phyloP scores from a whole-genome alignment of 2,329 filamentous ascomycete species.

The Sphaerulina vaccinii region DNA sequence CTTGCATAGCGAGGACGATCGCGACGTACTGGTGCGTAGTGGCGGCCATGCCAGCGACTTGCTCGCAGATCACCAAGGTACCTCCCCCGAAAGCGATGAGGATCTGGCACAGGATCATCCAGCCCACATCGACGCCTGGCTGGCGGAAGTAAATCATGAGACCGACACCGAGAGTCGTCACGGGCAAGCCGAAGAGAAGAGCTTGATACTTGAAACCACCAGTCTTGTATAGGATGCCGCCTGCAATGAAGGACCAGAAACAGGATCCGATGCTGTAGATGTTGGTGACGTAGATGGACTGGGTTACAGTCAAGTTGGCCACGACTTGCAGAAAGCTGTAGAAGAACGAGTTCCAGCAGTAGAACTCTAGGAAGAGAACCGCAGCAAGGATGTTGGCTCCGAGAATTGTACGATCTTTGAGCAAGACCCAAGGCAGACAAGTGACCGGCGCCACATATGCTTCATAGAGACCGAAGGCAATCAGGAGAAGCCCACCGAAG shows the following conservation, averaged over 20 bases:
- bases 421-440: conserved; percentile 49
- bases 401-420: conserved; percentile 51
- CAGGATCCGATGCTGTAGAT: conserved; percentile 40
- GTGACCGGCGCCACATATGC: conserved; percentile 40
- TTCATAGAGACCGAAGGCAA: conserved; percentile 43
- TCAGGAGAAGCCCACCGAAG: conserved; percentile 39
- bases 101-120: conserved; percentile 43
- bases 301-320: conserved; percentile 32
- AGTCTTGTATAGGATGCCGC: conserved; percentile 34
- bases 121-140: conserved; percentile 36
- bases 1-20: conserved; percentile 39
- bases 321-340: conserved; percentile 44
- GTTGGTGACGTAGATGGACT: conserved; percentile 41
- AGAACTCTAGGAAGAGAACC: conserved; percentile 33
- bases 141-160: conserved; percentile 41
- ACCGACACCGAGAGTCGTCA: conserved; percentile 30
- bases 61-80: conserved; percentile 33
- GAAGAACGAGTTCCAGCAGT: conserved; percentile 44
- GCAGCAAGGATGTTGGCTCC: conserved; percentile 53
- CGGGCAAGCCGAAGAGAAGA: conserved; percentile 28
- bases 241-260: conserved; percentile 32
- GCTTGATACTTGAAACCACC: conserved; percentile 38
- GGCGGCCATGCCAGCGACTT: conserved; percentile 40
- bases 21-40: conserved; percentile 37
- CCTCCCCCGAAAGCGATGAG: conserved; percentile 41